phyloP scores from a whole-genome alignment of 805 yeast species.

The Candida verbasci region DNA sequence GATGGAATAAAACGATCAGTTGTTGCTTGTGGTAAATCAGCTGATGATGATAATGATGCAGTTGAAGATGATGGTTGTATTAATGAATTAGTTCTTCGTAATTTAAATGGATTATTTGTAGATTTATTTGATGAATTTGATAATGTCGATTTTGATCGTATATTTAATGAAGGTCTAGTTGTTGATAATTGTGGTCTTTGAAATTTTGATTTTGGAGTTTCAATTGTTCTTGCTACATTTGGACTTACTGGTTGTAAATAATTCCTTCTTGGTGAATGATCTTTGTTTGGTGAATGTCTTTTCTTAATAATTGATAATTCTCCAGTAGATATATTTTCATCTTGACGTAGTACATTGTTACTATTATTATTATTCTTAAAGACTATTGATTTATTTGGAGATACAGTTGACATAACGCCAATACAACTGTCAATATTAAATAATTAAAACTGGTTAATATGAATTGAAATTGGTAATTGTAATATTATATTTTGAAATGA shows the following conservation, averaged over 20 bases:
- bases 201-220: conserved; percentile 8
- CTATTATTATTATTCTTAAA: neutral
- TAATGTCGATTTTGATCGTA: conserved; percentile 22
- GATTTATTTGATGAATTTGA: neutral
- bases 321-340: neutral
- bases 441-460: neutral
- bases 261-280: conserved; percentile 18
- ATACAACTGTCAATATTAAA: too few species aligned
- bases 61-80: conserved; percentile 22
- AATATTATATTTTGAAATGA: neutral
- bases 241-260: conserved; percentile 34
- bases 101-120: conserved; percentile 12
- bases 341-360: conserved; percentile 1
- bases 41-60: conserved; percentile 21
- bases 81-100: conserved; percentile 32
- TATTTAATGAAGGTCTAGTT: conserved; percentile 18
- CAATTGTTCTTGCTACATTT: conserved; percentile 19
- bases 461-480: too few species aligned
- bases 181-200: conserved; percentile 13
- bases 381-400: conserved; percentile 1
- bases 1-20: conserved; percentile 43
- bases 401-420: conserved; percentile 5
- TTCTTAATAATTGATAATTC: neutral
- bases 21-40: conserved; percentile 17
- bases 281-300: conserved; percentile 2